These are phyloP conservation scores for Truncatella angustata DNA, from an alignment of 2,329 filamentous ascomycete genomes.

Conservation along the genomic window DNA sequence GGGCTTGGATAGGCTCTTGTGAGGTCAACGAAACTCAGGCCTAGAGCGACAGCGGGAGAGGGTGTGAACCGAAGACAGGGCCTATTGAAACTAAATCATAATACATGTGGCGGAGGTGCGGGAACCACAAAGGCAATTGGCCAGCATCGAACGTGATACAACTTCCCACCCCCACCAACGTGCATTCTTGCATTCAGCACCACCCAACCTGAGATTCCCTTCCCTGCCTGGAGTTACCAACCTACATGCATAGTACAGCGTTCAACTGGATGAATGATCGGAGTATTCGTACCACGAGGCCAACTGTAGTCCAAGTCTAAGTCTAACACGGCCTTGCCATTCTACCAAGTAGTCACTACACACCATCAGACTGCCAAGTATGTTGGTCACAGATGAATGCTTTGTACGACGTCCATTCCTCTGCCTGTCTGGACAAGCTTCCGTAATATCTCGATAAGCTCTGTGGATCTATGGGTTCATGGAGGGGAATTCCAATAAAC, in stretches of 20 bases:
- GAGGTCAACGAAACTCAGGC: background rate
- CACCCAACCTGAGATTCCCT: conserved; percentile 6
- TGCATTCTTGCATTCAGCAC: background rate
- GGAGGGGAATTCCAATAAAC: no score
- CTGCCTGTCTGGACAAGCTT: background rate
- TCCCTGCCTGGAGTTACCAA: background rate
- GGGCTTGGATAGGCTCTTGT: conserved; percentile 10
- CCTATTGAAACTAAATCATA: background rate
- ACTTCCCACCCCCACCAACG: background rate
- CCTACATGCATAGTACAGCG: no score
- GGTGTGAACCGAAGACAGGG: conserved; percentile 12
- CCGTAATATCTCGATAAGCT: no score
- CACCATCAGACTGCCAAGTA: background rate
- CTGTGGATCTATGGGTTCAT: no score
- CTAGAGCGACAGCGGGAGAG: background rate
- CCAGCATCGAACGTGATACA: conserved; percentile 4
- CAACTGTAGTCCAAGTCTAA: no score
- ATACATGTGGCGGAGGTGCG: conserved; percentile 13
- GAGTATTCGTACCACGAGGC: conserved; percentile 6
- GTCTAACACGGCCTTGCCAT: no score
- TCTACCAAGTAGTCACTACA: background rate
- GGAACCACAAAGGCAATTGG: conserved; percentile 10
- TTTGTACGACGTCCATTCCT: background rate
- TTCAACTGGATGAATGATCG: no score
- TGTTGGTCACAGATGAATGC: background rate